These are phyloP conservation scores for Argentina anserina DNA, from an alignment of 306 rosid species.

Conservation along the genomic window DNA sequence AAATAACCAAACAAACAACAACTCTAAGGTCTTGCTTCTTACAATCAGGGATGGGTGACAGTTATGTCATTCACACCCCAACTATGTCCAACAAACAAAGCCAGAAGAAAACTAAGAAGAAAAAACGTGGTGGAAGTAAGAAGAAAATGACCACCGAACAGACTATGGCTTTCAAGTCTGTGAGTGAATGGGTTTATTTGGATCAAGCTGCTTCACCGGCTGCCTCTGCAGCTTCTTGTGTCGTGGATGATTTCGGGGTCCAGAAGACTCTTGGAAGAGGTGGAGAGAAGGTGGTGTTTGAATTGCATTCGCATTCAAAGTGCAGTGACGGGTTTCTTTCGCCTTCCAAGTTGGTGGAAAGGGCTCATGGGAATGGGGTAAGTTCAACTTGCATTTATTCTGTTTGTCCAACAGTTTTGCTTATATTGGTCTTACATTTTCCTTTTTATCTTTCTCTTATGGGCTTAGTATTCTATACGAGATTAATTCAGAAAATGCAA, in stretches of 20 bases:
- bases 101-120: constrained; percentile 45
- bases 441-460: neutral
- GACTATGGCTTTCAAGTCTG: constrained; percentile 61
- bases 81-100: constrained; percentile 34
- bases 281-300: constrained; percentile 65
- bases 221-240: constrained; percentile 43
- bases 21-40: neutral
- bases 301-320: constrained; percentile 89
- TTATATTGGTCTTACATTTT: constrained; percentile 18
- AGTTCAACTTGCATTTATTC: constrained; percentile 23
- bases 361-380: constrained; percentile 83
- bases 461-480: neutral
- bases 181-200: constrained; percentile 77
- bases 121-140: constrained; percentile 70
- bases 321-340: constrained; percentile 94
- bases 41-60: constrained; percentile 53
- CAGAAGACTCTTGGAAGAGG: constrained; percentile 62
- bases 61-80: constrained; percentile 16
- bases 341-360: constrained; percentile 80
- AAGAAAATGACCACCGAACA: constrained; percentile 89
- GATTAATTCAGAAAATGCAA: neutral
- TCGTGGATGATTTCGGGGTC: constrained; percentile 85
- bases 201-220: constrained; percentile 40
- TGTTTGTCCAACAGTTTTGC: neutral
- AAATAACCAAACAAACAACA: neutral